Base-by-base conservation (phyloP, 2,329 filamentous ascomycete genomes). In the Epichloe typhina region DNA sequence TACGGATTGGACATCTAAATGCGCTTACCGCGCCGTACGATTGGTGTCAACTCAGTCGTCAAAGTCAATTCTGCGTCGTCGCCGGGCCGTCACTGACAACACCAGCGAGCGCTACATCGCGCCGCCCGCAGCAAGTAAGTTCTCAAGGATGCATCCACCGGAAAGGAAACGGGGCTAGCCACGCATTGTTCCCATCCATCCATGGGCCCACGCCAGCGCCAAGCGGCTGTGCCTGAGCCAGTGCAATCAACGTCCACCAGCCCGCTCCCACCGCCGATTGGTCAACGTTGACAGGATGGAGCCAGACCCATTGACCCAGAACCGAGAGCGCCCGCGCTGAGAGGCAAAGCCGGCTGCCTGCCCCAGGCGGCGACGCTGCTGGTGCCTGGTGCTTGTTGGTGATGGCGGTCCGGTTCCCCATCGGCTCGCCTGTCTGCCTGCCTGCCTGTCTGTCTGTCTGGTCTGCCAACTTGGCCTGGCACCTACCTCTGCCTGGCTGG, bases 221-320 rank as follows among this genome's bases (percentile, higher is more conserved):
- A 19, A 19, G 41, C 48, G 41, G 48, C 35, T 45, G 48, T 50
- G 37, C 46, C 46, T 48, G 36, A 40, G 37, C 35, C 35, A 26
- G 21, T 33, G 5, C 43, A 36, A 31, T 9, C n/a, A 36, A 31
- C 1, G 43, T 26, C 45, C 33, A 19, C 36, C 45, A 45, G 43
- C 43, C 43, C 43, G 43, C 31, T 31, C 8, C 26, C 26, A 35
- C 12, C 43, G 43, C 44, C 31, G 44, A 46, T 33, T 5, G 17
- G 15, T 44, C n/a, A 31, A 31, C 31, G 31, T 31, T 11, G 31
- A 11, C 26, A 42, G 40, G 9, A 42, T 42, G 40, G 40, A 42
- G 40, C 38, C 8, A 31, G 26, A 31, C 26, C 26, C 26, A 31
- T 31, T 31, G 26, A 31, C 26, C 26, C 8, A 31, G 42, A 44